Evolutionary conservation across 108 stramenopile genomes (phyloP).

Genomic region (Skeletonema grethae): DNA sequence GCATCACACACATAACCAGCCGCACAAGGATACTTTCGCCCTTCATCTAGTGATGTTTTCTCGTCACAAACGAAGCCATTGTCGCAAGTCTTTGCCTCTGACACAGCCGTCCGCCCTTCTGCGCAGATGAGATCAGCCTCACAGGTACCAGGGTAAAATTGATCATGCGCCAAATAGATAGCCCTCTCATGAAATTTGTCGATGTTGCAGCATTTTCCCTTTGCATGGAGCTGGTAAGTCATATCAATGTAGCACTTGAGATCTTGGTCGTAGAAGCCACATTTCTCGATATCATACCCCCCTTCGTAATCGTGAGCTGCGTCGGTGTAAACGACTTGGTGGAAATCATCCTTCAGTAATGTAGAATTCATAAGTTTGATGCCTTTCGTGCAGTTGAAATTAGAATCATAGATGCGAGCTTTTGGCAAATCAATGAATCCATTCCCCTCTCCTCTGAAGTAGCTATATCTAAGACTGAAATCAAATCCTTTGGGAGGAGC

Average conservation of each 20-base stretch:
- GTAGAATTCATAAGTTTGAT: conserved; percentile 70
- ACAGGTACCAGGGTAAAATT: conserved; percentile 84
- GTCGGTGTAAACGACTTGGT: conserved; percentile 56
- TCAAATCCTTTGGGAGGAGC: conserved; percentile 41
- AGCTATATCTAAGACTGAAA: conserved; percentile 24
- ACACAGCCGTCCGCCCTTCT: conserved; percentile 22
- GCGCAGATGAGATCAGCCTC: conserved; percentile 88
- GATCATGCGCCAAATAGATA: conserved; percentile 55
- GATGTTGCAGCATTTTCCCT: conserved; percentile 53
- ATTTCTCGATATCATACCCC: conserved; percentile 49
- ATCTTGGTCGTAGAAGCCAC: conserved; percentile 37
- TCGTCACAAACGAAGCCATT: conserved; percentile 87
- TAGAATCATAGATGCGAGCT: conserved; percentile 60
- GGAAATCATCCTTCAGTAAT: conserved; percentile 33
- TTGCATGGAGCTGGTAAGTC: conserved; percentile 36
- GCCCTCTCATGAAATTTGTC: conserved; percentile 32
- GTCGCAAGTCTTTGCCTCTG: conserved; percentile 72
- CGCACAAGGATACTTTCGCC: conserved; percentile 53
- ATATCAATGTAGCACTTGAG: conserved; percentile 51
- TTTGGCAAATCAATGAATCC: conserved; percentile 72
- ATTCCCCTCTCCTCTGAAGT: conserved; percentile 52
- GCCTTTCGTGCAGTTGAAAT: conserved; percentile 84
- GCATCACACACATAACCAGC: conserved; percentile 82
- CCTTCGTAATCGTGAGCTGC: conserved; percentile 50
- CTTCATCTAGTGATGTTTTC: conserved; percentile 52